phyloP scores from a whole-genome alignment of 1,284 basidiomycete genomes.

The Cryptococcus sp. region DNA sequence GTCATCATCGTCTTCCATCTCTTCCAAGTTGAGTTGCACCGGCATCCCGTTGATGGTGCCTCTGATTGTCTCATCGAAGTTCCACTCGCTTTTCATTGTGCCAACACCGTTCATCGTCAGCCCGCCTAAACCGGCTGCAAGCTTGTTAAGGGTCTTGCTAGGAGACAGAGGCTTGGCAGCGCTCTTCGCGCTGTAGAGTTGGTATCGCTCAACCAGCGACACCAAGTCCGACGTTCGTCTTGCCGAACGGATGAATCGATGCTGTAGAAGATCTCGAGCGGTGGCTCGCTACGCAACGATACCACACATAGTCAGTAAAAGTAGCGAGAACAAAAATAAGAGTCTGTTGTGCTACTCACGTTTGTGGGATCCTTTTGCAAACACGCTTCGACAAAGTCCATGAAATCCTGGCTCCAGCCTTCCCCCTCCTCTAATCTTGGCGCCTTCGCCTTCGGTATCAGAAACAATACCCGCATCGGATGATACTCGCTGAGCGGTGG shows the following conservation, averaged over 20 bases:
- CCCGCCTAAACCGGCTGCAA: conserved; percentile 30
- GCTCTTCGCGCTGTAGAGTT: conserved; percentile 40
- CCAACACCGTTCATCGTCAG: conserved; percentile 33
- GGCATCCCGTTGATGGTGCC: conserved; percentile 69
- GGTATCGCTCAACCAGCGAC: conserved; percentile 80
- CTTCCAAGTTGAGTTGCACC: conserved; percentile 55
- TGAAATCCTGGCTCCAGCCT: conserved; percentile 76
- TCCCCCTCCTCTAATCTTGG: conserved; percentile 78
- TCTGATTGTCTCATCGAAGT: conserved; percentile 67
- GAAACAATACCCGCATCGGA: conserved; percentile 84
- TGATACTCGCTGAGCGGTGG: conserved; percentile 87
- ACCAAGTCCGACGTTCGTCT: conserved; percentile 77
- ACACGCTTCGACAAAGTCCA: conserved; percentile 88
- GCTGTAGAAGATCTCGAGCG: conserved; percentile 86
- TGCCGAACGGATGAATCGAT: conserved; percentile 85
- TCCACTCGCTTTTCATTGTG: conserved; percentile 87
- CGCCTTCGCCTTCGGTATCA: conserved; percentile 86
- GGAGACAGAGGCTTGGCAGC: conserved; percentile 23
- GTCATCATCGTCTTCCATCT: conserved; percentile 60
- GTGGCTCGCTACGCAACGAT: conserved; percentile 68
- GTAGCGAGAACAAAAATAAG: background rate
- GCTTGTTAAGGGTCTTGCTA: conserved; percentile 30
- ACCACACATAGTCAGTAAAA: conserved; percentile 16
- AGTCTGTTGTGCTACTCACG: conserved; percentile 55
- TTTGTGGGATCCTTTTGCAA: conserved; percentile 85